A percentile compares a stretch with the other conserved stretches of the same genome.
phyloP scores from a whole-genome alignment of 306 rosid species.

The Vigna mungo region DNA sequence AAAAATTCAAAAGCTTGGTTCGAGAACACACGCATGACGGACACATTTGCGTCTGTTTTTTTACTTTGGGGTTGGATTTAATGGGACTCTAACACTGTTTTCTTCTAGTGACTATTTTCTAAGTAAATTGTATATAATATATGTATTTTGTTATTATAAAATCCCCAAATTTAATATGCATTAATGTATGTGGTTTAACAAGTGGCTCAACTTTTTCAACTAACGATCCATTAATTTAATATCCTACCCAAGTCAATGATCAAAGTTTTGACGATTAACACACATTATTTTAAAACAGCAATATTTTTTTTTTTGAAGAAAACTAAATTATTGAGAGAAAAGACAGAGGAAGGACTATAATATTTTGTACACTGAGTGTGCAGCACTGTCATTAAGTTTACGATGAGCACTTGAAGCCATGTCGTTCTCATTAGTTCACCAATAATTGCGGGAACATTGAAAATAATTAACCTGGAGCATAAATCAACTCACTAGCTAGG shows the following conservation, averaged over 20 bases:
- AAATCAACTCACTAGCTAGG: conserved; percentile 1
- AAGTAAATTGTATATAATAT: no score
- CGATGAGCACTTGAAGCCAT: not conserved
- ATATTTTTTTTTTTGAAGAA: not conserved
- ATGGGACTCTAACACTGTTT: no score
- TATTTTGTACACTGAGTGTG: not conserved
- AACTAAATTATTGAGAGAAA: not conserved
- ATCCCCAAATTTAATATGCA: not conserved
- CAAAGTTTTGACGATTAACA: not conserved
- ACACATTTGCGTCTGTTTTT: no score
- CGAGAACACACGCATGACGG: no score
- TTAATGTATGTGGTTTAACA: not conserved
- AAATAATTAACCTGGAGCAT: conserved; percentile 23
- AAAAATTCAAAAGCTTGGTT: no score
- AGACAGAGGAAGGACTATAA: not conserved
- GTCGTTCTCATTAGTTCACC: conserved; percentile 39
- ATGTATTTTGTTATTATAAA: not conserved
- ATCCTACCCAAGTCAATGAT: not conserved
- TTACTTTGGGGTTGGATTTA: no score
- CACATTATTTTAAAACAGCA: not conserved
- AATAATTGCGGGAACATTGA: conserved; percentile 25
- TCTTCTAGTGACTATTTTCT: no score
- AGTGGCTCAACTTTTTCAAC: not conserved
- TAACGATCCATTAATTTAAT: not conserved
- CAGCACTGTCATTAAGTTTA: not conserved